Conservation (phyloP, 768 basidiomycete genomes). For the Pleurotus giganteus region DNA sequence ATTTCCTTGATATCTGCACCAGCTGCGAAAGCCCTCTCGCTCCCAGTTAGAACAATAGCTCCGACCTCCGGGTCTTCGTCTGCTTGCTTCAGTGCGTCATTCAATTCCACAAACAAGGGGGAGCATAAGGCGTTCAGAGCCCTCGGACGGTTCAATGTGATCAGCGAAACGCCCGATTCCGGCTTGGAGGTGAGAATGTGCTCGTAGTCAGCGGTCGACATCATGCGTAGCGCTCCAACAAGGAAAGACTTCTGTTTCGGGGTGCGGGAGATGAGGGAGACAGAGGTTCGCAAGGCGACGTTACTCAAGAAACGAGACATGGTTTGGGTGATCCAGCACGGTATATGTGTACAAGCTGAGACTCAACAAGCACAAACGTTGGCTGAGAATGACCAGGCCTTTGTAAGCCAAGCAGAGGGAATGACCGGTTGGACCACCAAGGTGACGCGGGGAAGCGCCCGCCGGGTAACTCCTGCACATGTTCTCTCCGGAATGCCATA, state of each 20-base stretch:
- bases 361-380: slow-evolving; percentile 4
- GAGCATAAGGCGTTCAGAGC: slow-evolving; percentile 85
- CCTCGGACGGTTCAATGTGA: slow-evolving; percentile 88
- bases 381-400: not conserved
- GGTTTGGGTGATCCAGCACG: not conserved
- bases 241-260: not conserved
- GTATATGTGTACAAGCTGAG: slow-evolving; percentile 9
- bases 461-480: not conserved
- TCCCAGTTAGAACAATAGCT: slow-evolving; percentile 91
- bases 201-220: slow-evolving; percentile 57
- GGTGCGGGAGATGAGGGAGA: slow-evolving; percentile 5
- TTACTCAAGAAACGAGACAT: slow-evolving; percentile 7
- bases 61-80: slow-evolving; percentile 72
- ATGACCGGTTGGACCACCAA: not conserved
- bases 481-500: too few species aligned
- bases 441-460: not conserved
- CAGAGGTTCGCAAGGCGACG: slow-evolving; percentile 5
- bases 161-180: slow-evolving; percentile 66
- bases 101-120: slow-evolving; percentile 79
- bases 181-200: slow-evolving; percentile 71
- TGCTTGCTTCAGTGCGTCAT: slow-evolving; percentile 67
- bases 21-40: slow-evolving; percentile 94
- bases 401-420: not conserved
- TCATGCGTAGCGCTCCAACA: slow-evolving; percentile 32
- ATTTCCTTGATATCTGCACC: slow-evolving; percentile 99